Base-by-base conservation (phyloP, 345 rosid genomes). In the Sonneratia alba region DNA sequence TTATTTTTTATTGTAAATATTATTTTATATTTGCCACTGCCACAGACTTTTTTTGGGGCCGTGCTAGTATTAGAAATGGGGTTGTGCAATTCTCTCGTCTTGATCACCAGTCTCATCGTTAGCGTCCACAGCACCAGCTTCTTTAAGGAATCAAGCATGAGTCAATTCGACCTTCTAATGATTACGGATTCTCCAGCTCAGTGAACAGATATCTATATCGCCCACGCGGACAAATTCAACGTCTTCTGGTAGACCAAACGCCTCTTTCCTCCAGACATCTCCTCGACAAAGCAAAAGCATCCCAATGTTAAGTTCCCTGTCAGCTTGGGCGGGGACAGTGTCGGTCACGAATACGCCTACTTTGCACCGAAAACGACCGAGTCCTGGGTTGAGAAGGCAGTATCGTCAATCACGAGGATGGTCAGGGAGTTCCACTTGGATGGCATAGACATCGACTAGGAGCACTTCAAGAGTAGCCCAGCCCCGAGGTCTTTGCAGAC, bases 361-460 rank as follows among this genome's bases (percentile, higher is more conserved):
- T 72, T 86, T 71, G 34, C 37, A 27, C 87, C 83, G 38, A 72
- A 83, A 11, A 77, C 83, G 2, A 36, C 75, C 0, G 71, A 79
- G 11, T 80, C 87, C 0, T 80, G 86, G 87, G 79, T 77, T 59
- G 69, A 74, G 5, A 86, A 84, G 36, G 86, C 80, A 0, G 77
- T 82, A 67, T 49, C 81, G 65, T 83, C 86, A 11, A 80, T 82
- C 68, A 80, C 83, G 3, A 21, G 42, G 67, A 76, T 83, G 73
- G 77, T 80, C 73, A 43, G 76, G 22, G 48, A 77, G 36, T 80
- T 78, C 71, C 70, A 72, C 48, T 59, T 83, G 70, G 84, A 83
- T 13, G 83, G 85, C 3, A 74, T 83, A 0, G 84, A 80, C 64
- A 80, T 86, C 10, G 77, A 84, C 40, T 79, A 82, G 0, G 86